Base-by-base conservation (phyloP, 805 yeast species). In the Saccharomycopsis amapae region DNA sequence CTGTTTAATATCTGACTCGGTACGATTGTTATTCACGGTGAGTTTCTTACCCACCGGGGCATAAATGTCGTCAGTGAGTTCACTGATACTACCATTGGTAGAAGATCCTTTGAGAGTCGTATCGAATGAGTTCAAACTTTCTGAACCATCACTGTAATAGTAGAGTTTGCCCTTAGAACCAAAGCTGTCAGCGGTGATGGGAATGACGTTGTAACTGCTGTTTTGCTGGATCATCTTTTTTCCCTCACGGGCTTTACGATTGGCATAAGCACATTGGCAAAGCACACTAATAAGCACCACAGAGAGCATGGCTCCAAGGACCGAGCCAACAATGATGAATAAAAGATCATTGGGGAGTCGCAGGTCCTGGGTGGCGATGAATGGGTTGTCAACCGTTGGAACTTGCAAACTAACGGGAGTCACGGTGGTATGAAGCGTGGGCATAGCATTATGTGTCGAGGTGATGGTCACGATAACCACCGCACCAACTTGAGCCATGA, bases 21-120 rank as follows among this genome's bases (percentile, higher is more conserved):
- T 9, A 30, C 20, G 24, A 5, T 41, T 26, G 13, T 33, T 35
- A 7, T 28, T 28, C 13, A 20, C 20, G 4, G 44, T 34, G 5
- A 41, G 23, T 19, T 41, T 41, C 18, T 41, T 41, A 15, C 44
- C 44, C 12, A 41, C 17, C 12, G 44, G 44, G 6, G 32, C 44
- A 24, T 41, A 41, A 5, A 33, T 18, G 34, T 33, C 25, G 15
- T 33, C 39, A 5, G 26, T 4, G 19, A 30, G 37, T 15, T 7
- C 12, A 7, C 15, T n/a, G 15, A 31, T n/a, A 31, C 18, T 13
- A 31, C 5, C 15, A 13, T 31, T 18, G 15, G 35, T 13, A 9
- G 12, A n/a, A 9, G 30, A 7, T 9, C 35, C 35, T 5, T 31
- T 31, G 12, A 31, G 15, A 9, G 35, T 9, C 7, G 35, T 31